phyloP scores from a whole-genome alignment of 1,139 yeast genomes.

The Sugiyamaella sp. region DNA sequence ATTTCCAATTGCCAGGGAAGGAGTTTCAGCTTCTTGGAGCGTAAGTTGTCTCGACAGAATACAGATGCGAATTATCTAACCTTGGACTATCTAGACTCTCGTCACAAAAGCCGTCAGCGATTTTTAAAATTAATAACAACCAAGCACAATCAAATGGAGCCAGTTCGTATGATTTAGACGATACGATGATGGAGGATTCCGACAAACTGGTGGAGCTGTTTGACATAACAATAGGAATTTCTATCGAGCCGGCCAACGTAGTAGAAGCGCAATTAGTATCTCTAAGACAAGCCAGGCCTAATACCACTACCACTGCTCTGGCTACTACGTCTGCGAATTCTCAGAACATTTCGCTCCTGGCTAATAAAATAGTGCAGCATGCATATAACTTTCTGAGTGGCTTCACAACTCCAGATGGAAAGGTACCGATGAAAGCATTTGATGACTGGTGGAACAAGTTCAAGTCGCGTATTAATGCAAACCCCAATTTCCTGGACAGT shows the following conservation, averaged over 20 bases:
- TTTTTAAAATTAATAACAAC: slow-evolving; percentile 71
- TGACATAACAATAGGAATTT: slow-evolving; percentile 74
- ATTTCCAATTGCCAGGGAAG: slow-evolving; percentile 77
- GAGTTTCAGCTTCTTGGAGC: slow-evolving; percentile 80
- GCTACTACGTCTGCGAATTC: slow-evolving; percentile 28
- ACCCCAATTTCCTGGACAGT: slow-evolving; percentile 76
- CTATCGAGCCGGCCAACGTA: slow-evolving; percentile 72
- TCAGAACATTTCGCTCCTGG: slow-evolving; percentile 53
- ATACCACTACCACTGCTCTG: slow-evolving; percentile 25
- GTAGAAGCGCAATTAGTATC: slow-evolving; percentile 47
- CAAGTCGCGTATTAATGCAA: slow-evolving; percentile 68
- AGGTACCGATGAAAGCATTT: slow-evolving; percentile 84
- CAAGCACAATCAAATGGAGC: slow-evolving; percentile 34
- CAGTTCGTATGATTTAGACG: slow-evolving; percentile 41
- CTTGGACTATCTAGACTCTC: slow-evolving; percentile 52
- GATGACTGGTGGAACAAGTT: slow-evolving; percentile 98
- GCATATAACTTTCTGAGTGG: slow-evolving; percentile 91
- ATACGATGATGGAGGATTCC: slow-evolving; percentile 41
- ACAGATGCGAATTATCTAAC: slow-evolving; percentile 5
- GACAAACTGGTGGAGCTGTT: slow-evolving; percentile 31
- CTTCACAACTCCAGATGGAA: slow-evolving; percentile 74
- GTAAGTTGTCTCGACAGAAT: slow-evolving; percentile 28
- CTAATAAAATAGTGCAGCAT: slow-evolving; percentile 85
- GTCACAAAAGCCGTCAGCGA: slow-evolving; percentile 82
- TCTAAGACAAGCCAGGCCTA: slow-evolving; percentile 2